A percentile compares a stretch with the other conserved stretches of the same genome.
Evolutionary conservation across 2,329 filamentous ascomycete species (phyloP).

Genomic region (Lachnellula subtilissima): DNA sequence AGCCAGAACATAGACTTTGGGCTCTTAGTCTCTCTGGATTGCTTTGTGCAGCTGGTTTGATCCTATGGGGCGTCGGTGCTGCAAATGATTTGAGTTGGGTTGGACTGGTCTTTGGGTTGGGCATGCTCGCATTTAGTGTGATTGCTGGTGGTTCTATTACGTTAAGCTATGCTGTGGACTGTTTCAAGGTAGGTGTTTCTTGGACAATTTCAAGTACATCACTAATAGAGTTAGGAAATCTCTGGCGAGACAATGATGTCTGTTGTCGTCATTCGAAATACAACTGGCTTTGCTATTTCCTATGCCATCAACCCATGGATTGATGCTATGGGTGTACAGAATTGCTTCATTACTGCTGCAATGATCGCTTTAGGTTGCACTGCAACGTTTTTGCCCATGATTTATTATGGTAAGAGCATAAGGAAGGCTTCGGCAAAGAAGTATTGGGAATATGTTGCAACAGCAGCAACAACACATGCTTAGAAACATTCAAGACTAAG

Average conservation of each 20-base stretch:
- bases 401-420: constrained; percentile 3
- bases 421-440: constrained; percentile 1
- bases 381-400: constrained; percentile 24
- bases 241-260: constrained; percentile 43
- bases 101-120: constrained; percentile 42
- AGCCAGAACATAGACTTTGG: constrained; percentile 26
- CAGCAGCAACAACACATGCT: neutral
- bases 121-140: constrained; percentile 34
- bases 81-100: constrained; percentile 39
- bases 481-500: too few relatives aligned
- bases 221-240: constrained; percentile 17
- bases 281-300: constrained; percentile 42
- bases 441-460: constrained; percentile 4
- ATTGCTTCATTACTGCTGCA: constrained; percentile 39
- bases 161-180: constrained; percentile 42
- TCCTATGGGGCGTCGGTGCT: constrained; percentile 47
- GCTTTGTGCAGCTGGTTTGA: constrained; percentile 37
- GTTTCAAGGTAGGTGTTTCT: constrained; percentile 31
- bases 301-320: constrained; percentile 46
- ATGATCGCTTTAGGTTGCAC: constrained; percentile 23
- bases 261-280: constrained; percentile 42
- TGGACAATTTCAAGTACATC: neutral
- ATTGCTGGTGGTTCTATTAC: constrained; percentile 31
- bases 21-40: constrained; percentile 31
- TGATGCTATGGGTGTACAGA: constrained; percentile 35